Conservation (phyloP, 257 asterid genomes). For the Penstemon barbatus region DNA sequence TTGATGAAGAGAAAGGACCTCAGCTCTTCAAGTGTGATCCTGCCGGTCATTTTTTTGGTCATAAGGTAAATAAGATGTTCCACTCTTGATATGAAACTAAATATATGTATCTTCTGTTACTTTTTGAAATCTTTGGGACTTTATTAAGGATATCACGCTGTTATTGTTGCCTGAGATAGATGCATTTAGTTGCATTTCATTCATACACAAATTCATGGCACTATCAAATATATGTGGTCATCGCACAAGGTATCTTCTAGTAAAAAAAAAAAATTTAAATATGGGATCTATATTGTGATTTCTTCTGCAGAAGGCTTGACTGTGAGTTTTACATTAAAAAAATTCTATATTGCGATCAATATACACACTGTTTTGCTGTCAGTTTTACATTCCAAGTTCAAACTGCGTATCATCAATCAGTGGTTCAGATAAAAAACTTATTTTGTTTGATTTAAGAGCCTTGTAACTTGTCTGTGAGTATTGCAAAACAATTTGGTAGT, state of each 20-base stretch:
- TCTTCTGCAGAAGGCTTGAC: no score
- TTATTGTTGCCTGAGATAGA: slow-evolving; percentile 21
- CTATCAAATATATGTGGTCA: no score
- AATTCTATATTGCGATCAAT: no score
- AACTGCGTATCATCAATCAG: background rate
- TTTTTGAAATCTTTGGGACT: background rate
- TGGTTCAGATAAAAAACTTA: background rate
- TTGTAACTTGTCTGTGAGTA: background rate
- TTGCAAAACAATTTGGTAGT: background rate
- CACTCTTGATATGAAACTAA: slow-evolving; percentile 2
- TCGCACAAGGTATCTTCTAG: no score
- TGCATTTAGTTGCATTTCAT: background rate
- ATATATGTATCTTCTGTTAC: background rate
- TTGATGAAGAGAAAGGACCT: slow-evolving; percentile 95
- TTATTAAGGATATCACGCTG: background rate
- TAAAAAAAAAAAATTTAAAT: no score
- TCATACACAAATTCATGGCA: no score
- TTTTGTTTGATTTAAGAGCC: background rate
- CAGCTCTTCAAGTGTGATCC: slow-evolving; percentile 99
- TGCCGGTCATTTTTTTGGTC: slow-evolving; percentile 99
- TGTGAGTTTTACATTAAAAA: no score
- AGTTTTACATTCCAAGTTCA: background rate
- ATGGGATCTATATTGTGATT: no score
- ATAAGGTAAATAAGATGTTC: slow-evolving; percentile 59
- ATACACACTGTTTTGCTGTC: no score